phyloP scores from a whole-genome alignment of 139 green algal species.

The Tetraselmis striata region DNA sequence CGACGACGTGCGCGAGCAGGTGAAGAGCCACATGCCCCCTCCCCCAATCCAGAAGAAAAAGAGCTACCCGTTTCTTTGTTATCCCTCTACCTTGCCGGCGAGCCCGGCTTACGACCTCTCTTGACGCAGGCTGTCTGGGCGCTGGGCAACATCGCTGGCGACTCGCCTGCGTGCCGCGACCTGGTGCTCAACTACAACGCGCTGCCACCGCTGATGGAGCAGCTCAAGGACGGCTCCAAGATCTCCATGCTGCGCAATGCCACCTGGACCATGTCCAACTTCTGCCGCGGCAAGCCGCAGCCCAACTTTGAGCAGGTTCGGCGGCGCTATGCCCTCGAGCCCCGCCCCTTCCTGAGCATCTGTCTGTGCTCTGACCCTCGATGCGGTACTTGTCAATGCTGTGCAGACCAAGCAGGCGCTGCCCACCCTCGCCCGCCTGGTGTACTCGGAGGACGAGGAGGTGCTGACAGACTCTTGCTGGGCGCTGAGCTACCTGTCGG shows the following conservation, averaged over 20 bases:
- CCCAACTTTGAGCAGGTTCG: conserved; percentile 70
- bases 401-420: conserved; percentile 75
- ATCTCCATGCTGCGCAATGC: conserved; percentile 97
- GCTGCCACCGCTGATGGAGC: conserved; percentile 84
- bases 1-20: conserved; percentile 95
- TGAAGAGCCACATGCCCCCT: conserved; percentile 10
- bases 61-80: too few relatives aligned
- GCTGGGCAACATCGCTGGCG: conserved; percentile 96
- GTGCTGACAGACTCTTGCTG: conserved; percentile 98
- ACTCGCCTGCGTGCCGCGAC: conserved; percentile 91
- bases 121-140: conserved; percentile 92
- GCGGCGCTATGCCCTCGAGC: not conserved
- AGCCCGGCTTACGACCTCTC: too few relatives aligned
- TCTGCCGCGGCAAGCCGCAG: conserved; percentile 96
- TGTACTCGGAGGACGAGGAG: conserved; percentile 92
- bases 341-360: conserved; percentile 1
- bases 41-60: too few relatives aligned
- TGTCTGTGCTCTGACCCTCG: conserved; percentile 4
- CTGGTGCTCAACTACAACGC: conserved; percentile 80
- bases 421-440: conserved; percentile 83
- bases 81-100: too few relatives aligned
- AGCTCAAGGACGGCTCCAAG: conserved; percentile 86
- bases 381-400: not conserved
- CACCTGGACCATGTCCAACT: conserved; percentile 99
- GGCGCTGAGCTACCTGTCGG: conserved; percentile 96